Evolutionary conservation across 2,329 filamentous ascomycete genomes (phyloP).

Genomic region (Cladosporium oxysporum): DNA sequence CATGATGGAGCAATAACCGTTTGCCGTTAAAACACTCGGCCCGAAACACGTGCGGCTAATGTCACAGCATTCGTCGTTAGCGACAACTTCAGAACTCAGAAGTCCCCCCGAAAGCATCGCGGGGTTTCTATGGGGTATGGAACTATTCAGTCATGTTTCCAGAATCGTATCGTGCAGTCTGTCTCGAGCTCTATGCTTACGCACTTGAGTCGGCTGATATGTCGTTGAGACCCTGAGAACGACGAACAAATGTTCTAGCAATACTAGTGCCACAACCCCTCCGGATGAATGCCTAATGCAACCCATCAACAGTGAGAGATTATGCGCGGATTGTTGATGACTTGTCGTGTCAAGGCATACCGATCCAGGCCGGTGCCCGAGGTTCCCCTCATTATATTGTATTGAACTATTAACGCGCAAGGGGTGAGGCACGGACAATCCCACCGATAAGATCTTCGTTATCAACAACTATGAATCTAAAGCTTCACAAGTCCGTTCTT

Average conservation of each 20-base stretch:
- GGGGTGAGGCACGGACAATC: neutral
- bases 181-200: neutral
- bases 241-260: neutral
- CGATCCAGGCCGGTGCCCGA: neutral
- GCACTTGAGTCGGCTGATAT: neutral
- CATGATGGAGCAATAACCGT: neutral
- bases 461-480: conserved; percentile 38
- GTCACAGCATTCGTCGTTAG: neutral
- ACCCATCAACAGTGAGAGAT: neutral
- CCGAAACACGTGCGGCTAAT: neutral
- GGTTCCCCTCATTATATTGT: neutral
- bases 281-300: neutral
- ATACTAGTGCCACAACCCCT: neutral
- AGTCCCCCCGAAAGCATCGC: neutral
- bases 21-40: neutral
- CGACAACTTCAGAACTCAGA: neutral
- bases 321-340: neutral
- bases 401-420: neutral
- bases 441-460: neutral
- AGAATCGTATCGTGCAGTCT: neutral
- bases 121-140: neutral
- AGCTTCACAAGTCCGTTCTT: conserved; percentile 71
- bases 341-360: neutral
- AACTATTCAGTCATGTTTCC: neutral
- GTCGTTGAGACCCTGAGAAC: neutral